These are phyloP conservation scores for Fusarium sublunatum DNA, from an alignment of 2,329 filamentous ascomycete genomes.

Conservation along the genomic window DNA sequence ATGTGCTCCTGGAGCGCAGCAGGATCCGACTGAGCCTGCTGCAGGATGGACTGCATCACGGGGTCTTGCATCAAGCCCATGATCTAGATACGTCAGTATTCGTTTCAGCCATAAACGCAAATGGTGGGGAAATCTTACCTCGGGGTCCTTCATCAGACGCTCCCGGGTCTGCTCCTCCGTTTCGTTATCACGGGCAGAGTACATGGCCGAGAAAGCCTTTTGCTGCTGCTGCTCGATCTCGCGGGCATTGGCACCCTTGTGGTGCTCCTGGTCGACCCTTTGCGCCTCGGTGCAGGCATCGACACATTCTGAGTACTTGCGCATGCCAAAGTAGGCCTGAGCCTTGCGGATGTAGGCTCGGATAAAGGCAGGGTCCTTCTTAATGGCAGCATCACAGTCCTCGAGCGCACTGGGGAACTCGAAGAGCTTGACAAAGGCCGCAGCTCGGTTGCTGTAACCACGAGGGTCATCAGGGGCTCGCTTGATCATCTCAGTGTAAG, in stretches of 20 bases:
- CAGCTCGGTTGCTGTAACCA: constrained; percentile 96
- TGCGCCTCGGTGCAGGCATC: constrained; percentile 87
- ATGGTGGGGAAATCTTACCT: constrained; percentile 68
- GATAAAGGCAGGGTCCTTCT: constrained; percentile 91
- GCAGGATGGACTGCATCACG: constrained; percentile 96
- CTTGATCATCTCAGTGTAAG: constrained; percentile 97
- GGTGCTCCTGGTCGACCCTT: constrained; percentile 76
- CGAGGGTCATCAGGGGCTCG: constrained; percentile 91
- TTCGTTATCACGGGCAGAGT: constrained; percentile 90
- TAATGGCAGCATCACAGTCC: constrained; percentile 92
- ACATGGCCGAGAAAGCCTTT: constrained; percentile 92
- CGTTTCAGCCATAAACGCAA: constrained; percentile 2
- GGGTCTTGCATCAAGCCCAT: constrained; percentile 93
- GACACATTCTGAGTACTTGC: constrained; percentile 94
- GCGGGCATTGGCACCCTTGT: constrained; percentile 79
- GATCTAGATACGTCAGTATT: constrained; percentile 65
- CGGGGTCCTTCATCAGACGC: constrained; percentile 88
- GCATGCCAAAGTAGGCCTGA: constrained; percentile 95
- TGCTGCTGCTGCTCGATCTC: constrained; percentile 96
- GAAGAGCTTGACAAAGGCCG: constrained; percentile 95
- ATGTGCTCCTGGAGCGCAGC: constrained; percentile 96
- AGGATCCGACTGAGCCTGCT: constrained; percentile 95
- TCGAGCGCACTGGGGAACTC: constrained; percentile 93
- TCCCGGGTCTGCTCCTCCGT: constrained; percentile 95
- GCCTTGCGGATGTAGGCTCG: constrained; percentile 97